Conservation (phyloP, 1,139 yeast species). For the Taiozyma onychis region DNA sequence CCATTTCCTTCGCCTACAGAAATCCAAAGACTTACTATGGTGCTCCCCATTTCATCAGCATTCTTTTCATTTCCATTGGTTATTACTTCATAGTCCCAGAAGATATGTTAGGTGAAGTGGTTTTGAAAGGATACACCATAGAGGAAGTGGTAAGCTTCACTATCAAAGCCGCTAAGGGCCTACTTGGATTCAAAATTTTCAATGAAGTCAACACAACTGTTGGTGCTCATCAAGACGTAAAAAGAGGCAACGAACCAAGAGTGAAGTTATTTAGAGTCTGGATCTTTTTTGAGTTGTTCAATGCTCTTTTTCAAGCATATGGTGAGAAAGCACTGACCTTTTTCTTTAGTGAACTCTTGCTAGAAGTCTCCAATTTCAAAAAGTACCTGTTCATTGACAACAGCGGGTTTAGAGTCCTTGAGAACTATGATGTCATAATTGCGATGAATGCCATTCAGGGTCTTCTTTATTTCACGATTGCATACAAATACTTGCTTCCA, state of each 20-base stretch:
- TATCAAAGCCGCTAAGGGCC: not conserved
- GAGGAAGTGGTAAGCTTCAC: not conserved
- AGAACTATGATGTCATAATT: not conserved
- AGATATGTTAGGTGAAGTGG: not conserved
- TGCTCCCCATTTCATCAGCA: not conserved
- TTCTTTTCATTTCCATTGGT: not conserved
- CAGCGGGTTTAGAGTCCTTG: not conserved
- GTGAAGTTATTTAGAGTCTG: not conserved
- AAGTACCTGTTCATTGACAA: not conserved
- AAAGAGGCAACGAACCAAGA: not conserved
- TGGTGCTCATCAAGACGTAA: not conserved
- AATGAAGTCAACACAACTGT: not conserved
- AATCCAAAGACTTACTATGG: not conserved
- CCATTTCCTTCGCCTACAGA: not conserved
- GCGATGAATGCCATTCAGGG: not conserved
- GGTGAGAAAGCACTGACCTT: not conserved
- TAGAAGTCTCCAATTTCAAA: not conserved
- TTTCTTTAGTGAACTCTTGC: not conserved
- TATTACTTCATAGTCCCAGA: not conserved
- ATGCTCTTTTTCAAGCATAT: not conserved
- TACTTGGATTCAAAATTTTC: not conserved
- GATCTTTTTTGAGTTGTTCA: not conserved
- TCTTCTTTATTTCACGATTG: not conserved
- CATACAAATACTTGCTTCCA: not conserved
- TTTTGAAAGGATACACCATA: not conserved